Conservation (phyloP, 257 asterid species). For the Solanum tarijense region DNA sequence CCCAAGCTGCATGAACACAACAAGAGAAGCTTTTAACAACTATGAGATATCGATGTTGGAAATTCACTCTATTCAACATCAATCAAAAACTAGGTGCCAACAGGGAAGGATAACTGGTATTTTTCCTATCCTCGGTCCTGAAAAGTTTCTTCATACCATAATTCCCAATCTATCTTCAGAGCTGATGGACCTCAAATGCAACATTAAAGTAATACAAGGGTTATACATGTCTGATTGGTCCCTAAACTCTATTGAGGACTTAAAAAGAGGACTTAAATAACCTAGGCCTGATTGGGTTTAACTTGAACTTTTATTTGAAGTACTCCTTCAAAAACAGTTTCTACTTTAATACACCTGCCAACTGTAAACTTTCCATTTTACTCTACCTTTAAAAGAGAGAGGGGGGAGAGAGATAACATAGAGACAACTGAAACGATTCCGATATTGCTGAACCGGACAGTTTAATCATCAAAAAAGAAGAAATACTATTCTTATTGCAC, state of each 20-base stretch:
- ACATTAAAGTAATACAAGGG: neutral
- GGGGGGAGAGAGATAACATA: neutral
- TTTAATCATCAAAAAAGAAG: neutral
- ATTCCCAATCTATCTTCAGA: neutral
- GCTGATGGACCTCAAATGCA: neutral
- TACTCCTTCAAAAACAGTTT: neutral
- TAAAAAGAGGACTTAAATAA: neutral
- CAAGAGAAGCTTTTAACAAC: neutral
- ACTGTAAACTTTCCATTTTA: neutral
- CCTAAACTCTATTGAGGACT: neutral
- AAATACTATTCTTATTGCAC: neutral
- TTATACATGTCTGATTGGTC: neutral
- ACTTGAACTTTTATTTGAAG: neutral
- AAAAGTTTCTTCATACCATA: neutral
- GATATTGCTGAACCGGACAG: neutral
- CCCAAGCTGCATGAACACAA: constrained; percentile 50
- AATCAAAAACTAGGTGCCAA: neutral
- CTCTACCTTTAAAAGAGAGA: neutral
- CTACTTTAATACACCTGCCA: neutral
- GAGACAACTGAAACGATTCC: neutral
- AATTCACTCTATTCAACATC: neutral
- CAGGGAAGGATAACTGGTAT: neutral
- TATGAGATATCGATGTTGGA: neutral
- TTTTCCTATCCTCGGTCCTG: neutral
- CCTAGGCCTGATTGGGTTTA: neutral